Evolutionary conservation across 148 eudicot genomes (phyloP), one percentile per base, ranked within the genome.

Genomic region (Pouteria glomerata): DNA sequence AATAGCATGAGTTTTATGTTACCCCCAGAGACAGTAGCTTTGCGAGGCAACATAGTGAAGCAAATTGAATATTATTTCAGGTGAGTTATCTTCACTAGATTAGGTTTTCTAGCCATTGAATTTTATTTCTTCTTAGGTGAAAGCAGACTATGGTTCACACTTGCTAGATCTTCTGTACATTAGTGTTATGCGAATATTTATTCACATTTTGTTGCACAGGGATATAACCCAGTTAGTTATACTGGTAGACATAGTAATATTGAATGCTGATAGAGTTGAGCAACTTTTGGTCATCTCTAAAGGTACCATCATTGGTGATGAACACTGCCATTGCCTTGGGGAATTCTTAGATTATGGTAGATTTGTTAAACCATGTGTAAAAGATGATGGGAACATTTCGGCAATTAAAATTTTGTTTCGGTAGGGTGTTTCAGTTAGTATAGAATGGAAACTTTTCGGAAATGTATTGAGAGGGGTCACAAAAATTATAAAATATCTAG

Each of bases 21-120:
- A 47, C 73, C 97, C 33, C 83, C 93, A 16, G 90, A 89, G 70
- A 76, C 69, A 6, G 37, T 78, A 64, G 82, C 81, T 58, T 83
- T 91, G 85, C 86, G 82, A 83, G 83, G 76, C 52, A 78, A 72
- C 69, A 78, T 94, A 18, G 67, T 85, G 63, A 89, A 79, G 87
- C 98, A 94, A 73, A 89, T 94, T 76, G 97, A 94, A 73, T 94
- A 94, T 78, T 94, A 94, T 74, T 94, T 94, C 87, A 87, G 98
- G 98, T 94, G 71, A 42, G 79, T 81, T 23, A 26, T 55, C 57
- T 60, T 37, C 23, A 70, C 56, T 63, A 53, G 5, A 56, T 72
- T 21, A 27, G 44, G 35, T 34, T 64, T 29, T 56, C 65, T 47
- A 16, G 78, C 19, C 48, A 21, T 5, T 68, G 66, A 6, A 39